These are phyloP conservation scores for Geosmithia flava DNA, from an alignment of 2,329 filamentous ascomycete species.

Conservation along the genomic window DNA sequence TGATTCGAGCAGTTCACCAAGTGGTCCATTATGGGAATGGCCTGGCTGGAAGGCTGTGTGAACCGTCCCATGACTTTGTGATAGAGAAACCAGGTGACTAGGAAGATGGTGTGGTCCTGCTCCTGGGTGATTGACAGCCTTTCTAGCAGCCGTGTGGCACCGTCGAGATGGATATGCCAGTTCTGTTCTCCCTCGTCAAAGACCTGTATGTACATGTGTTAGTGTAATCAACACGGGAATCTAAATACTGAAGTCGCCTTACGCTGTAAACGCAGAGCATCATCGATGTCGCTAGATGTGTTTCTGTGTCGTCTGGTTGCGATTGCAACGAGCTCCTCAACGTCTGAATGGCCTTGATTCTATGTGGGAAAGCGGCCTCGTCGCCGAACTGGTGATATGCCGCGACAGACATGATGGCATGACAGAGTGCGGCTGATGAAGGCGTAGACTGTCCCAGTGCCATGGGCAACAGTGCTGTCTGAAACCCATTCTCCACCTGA, in stretches of 20 bases:
- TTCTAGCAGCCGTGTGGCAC: constrained; percentile 23
- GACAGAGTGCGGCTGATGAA: constrained; percentile 23
- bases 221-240: neutral
- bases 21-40: constrained; percentile 2
- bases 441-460: constrained; percentile 20
- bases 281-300: constrained; percentile 32
- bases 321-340: constrained; percentile 15
- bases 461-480: constrained; percentile 30
- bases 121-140: neutral
- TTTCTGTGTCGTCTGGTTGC: constrained; percentile 9
- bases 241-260: constrained; percentile 5
- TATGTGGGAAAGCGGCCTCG: constrained; percentile 26
- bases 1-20: neutral
- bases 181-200: constrained; percentile 34
- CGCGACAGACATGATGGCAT: constrained; percentile 30
- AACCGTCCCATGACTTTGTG: constrained; percentile 32
- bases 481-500: constrained; percentile 32
- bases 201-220: constrained; percentile 18
- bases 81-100: constrained; percentile 33
- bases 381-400: constrained; percentile 26
- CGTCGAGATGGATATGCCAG: constrained; percentile 30
- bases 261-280: constrained; percentile 38
- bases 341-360: constrained; percentile 24
- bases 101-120: constrained; percentile 19
- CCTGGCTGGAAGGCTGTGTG: constrained; percentile 16